These are phyloP conservation scores for Phragmites australis DNA, from an alignment of 176 grass and related monocot genomes.

Conservation along the genomic window DNA sequence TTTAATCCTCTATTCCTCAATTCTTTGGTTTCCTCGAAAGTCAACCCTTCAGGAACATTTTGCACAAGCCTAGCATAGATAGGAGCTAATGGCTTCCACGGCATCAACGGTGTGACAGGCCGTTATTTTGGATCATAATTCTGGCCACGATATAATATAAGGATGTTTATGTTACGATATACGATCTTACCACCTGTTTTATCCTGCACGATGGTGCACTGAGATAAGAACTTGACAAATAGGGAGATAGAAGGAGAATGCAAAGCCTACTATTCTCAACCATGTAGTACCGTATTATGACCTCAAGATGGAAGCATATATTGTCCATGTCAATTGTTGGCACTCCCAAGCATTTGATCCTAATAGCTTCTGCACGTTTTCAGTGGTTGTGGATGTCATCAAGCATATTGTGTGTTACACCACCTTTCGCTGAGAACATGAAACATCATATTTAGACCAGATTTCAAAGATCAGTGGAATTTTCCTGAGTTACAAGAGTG, in stretches of 20 bases:
- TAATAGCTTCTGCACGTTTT: constrained; percentile 69
- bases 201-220: constrained; percentile 47
- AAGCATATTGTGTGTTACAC: constrained; percentile 77
- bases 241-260: background rate
- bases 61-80: constrained; percentile 66
- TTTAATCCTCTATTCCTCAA: constrained; percentile 64
- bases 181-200: constrained; percentile 78
- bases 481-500: background rate
- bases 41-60: constrained; percentile 57
- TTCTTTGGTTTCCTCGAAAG: constrained; percentile 68
- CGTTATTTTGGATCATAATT: constrained; percentile 55
- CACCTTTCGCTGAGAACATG: constrained; percentile 55
- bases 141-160: constrained; percentile 63
- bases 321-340: constrained; percentile 78
- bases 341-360: constrained; percentile 78
- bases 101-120: constrained; percentile 59
- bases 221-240: constrained; percentile 12
- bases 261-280: background rate
- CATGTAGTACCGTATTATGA: constrained; percentile 39
- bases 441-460: constrained; percentile 1
- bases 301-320: constrained; percentile 78
- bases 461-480: background rate
- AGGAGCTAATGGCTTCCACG: constrained; percentile 78
- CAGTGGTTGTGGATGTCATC: constrained; percentile 84
- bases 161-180: constrained; percentile 49